Percentiles rank a stretch among this genome's conserved stretches.
Evolutionary conservation across 805 yeast genomes (phyloP).

Genomic region (Pichia thaimueangensis): DNA sequence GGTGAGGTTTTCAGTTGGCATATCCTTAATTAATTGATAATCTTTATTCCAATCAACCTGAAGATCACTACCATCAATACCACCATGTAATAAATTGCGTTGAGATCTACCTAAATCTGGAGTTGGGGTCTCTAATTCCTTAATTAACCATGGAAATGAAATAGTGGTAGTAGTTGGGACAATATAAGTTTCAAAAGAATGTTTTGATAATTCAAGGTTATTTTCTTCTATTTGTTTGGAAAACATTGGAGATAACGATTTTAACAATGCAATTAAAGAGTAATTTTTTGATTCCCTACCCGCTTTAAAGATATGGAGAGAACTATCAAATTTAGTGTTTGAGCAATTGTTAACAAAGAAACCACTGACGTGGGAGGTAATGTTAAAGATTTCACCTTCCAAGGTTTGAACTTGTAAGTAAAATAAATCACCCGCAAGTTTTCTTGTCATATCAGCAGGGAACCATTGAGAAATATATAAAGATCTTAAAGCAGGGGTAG

Average conservation of each 20-base stretch:
- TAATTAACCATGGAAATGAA: constrained; percentile 75
- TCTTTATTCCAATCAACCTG: constrained; percentile 88
- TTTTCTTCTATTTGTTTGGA: constrained; percentile 45
- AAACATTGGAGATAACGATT: constrained; percentile 61
- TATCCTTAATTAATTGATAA: constrained; percentile 72
- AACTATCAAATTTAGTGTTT: constrained; percentile 62
- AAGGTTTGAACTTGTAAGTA: constrained; percentile 71
- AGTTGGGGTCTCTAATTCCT: constrained; percentile 13
- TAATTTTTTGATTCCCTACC: constrained; percentile 32
- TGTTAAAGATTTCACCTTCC: constrained; percentile 72
- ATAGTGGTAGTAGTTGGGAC: constrained; percentile 57
- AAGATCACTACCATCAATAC: constrained; percentile 52
- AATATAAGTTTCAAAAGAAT: constrained; percentile 49
- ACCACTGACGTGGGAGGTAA: constrained; percentile 76
- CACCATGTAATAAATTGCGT: constrained; percentile 44
- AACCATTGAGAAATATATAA: constrained; percentile 71
- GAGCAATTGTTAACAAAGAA: constrained; percentile 72
- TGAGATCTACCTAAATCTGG: constrained; percentile 64
- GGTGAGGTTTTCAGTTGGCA: constrained; percentile 45
- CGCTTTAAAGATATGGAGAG: constrained; percentile 28
- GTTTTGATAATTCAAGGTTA: constrained; percentile 36
- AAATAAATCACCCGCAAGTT: constrained; percentile 67
- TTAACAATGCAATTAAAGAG: constrained; percentile 55
- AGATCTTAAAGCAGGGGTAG: constrained; percentile 48
- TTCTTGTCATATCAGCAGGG: constrained; percentile 66